A percentile compares a stretch with the other conserved stretches of the same genome.
Conservation (phyloP, 1,139 yeast species). For the Meyerozyma guilliermondii region DNA sequence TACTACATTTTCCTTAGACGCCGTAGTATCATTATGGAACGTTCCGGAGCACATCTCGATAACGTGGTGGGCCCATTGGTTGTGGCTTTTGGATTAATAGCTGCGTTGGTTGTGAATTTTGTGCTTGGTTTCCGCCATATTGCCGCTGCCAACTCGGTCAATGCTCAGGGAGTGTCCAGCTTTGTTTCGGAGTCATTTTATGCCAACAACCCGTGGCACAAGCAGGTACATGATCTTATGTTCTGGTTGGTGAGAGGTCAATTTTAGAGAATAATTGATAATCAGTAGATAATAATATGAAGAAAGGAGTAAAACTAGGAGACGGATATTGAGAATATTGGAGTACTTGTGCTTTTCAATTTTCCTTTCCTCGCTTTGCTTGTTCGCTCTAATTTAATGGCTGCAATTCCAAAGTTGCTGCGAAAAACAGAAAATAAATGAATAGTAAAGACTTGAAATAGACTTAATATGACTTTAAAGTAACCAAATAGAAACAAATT, state of each 20-base stretch:
- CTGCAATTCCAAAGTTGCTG: too few relatives aligned
- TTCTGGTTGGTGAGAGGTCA: slow-evolving; percentile 8
- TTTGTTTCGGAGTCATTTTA: slow-evolving; percentile 27
- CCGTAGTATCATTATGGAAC: slow-evolving; percentile 65
- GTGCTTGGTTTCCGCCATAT: slow-evolving; percentile 46
- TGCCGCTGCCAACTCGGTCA: slow-evolving; percentile 4
- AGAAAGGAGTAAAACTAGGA: too few relatives aligned
- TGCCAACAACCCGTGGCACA: slow-evolving; percentile 29
- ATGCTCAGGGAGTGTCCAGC: slow-evolving; percentile 5
- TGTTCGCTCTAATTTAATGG: too few relatives aligned
- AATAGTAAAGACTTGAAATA: too few relatives aligned
- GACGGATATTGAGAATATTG: too few relatives aligned
- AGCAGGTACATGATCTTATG: slow-evolving; percentile 27
- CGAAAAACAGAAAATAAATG: too few relatives aligned
- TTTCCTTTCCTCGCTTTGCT: too few relatives aligned
- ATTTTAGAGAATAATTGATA: background rate
- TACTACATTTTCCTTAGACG: slow-evolving; percentile 71
- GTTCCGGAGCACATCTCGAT: slow-evolving; percentile 86
- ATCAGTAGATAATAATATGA: too few relatives aligned
- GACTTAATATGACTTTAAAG: too few relatives aligned
- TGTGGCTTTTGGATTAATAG: slow-evolving; percentile 63
- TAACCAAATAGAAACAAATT: too few relatives aligned
- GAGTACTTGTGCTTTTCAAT: too few relatives aligned
- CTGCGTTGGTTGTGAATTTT: slow-evolving; percentile 70
- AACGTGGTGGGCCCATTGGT: slow-evolving; percentile 84